phyloP scores from a whole-genome alignment of 2,329 filamentous ascomycete species.

The Colletotrichum aenigma region DNA sequence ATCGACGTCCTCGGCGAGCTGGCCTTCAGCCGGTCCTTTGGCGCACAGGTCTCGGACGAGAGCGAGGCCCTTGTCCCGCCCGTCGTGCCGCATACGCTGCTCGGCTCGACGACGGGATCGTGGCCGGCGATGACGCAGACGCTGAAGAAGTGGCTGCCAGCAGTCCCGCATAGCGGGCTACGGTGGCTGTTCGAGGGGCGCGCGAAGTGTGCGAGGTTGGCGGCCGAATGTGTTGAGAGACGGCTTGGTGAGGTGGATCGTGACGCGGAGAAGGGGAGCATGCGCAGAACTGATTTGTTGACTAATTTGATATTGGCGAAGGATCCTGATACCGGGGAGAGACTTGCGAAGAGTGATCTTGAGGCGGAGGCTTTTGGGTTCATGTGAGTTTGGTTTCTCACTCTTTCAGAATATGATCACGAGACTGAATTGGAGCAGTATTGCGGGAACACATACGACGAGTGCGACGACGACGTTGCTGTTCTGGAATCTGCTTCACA shows the following conservation, averaged over 20 bases:
- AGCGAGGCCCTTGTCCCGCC: conserved; percentile 31
- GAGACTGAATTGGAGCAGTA: background rate
- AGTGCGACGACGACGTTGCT: background rate
- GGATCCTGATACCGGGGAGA: conserved; percentile 36
- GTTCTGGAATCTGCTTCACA: conserved; percentile 2
- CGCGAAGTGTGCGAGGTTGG: conserved; percentile 17
- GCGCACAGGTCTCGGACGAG: conserved; percentile 29
- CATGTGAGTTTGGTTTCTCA: conserved; percentile 28
- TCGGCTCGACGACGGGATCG: conserved; percentile 31
- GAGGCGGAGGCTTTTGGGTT: conserved; percentile 40
- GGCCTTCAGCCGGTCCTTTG: conserved; percentile 35
- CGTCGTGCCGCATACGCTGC: conserved; percentile 34
- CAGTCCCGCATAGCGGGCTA: conserved; percentile 23
- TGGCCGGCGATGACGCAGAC: conserved; percentile 28
- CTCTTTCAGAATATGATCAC: too few species aligned
- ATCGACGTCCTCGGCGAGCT: conserved; percentile 31
- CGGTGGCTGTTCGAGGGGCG: conserved; percentile 27
- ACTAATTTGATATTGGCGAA: conserved; percentile 38
- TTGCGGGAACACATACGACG: conserved; percentile 3
- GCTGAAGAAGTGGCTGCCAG: conserved; percentile 29
- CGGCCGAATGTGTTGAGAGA: conserved; percentile 22
- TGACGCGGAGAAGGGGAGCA: background rate
- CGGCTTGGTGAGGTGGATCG: conserved; percentile 8
- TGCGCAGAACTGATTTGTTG: conserved; percentile 33
- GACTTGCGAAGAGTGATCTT: conserved; percentile 31